Conservation (phyloP, 202 grass and related monocot species). For the Digitaria exilis region DNA sequence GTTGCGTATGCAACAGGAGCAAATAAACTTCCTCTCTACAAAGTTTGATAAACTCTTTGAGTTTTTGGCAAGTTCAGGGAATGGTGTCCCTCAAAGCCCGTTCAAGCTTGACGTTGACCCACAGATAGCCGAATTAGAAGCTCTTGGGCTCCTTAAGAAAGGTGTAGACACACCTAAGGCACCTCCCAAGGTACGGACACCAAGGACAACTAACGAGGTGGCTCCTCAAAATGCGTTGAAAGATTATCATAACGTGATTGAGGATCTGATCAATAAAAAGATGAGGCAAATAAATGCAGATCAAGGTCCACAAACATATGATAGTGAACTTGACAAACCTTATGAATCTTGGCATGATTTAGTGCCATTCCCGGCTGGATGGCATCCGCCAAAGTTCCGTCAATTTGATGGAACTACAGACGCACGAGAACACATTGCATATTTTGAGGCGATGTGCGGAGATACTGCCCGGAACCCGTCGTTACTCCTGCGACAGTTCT, state of each 20-base stretch:
- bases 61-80: not conserved
- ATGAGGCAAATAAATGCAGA: not conserved
- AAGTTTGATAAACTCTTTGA: not conserved
- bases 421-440: not conserved
- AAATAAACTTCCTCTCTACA: not conserved
- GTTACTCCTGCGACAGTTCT: not conserved
- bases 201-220: too few relatives aligned
- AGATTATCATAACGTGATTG: too few relatives aligned
- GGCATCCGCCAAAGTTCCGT: not conserved
- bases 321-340: not conserved
- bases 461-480: not conserved
- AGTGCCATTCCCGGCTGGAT: not conserved
- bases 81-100: not conserved
- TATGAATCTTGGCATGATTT: not conserved
- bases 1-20: not conserved
- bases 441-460: not conserved
- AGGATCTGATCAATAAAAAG: not conserved
- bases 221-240: too few relatives aligned
- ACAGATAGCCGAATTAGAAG: not conserved
- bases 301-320: not conserved
- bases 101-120: rapidly evolving
- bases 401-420: not conserved
- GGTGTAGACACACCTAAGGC: too few relatives aligned
- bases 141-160: too few relatives aligned
- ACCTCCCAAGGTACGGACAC: too few relatives aligned